phyloP scores from a whole-genome alignment of 352 stramenopile species.

The Globisporangium nunn region DNA sequence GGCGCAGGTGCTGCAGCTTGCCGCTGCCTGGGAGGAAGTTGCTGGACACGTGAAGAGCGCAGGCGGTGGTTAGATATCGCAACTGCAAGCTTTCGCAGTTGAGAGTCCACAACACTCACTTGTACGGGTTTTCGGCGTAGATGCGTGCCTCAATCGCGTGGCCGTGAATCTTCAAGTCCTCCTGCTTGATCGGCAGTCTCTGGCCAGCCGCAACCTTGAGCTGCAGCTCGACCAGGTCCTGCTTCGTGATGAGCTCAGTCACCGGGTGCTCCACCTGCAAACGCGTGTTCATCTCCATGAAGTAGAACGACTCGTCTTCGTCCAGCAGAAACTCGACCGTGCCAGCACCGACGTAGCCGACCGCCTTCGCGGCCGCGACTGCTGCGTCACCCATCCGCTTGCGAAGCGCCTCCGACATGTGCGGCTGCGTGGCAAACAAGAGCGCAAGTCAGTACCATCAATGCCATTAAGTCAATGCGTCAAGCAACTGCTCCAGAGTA shows the following conservation, averaged over 20 bases:
- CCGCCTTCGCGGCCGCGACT: conserved; percentile 82
- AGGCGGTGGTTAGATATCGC: conserved; percentile 1
- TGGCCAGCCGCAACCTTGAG: conserved; percentile 91
- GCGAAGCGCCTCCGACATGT: conserved; percentile 74
- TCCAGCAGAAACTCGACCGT: conserved; percentile 94
- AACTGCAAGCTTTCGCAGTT: background rate
- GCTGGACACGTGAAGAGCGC: conserved; percentile 15
- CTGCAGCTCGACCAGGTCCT: conserved; percentile 92
- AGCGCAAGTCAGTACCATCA: background rate
- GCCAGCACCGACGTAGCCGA: conserved; percentile 89
- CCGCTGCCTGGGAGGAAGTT: conserved; percentile 91
- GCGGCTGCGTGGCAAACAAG: conserved; percentile 24
- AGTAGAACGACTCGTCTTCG: conserved; percentile 90
- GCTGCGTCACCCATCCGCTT: conserved; percentile 87
- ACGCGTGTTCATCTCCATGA: conserved; percentile 96
- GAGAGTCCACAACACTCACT: conserved; percentile 27
- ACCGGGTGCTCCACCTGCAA: conserved; percentile 93
- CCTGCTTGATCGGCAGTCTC: conserved; percentile 83
- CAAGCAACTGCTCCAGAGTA: background rate
- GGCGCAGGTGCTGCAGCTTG: conserved; percentile 70
- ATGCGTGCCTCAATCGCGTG: conserved; percentile 92
- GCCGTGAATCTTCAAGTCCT: conserved; percentile 82
- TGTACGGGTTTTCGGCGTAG: conserved; percentile 92
- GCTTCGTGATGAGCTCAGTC: conserved; percentile 87
- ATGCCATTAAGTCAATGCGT: conserved; percentile 1